Evolutionary conservation across 495 filamentous ascomycete species (phyloP), one percentile per base, ranked within the genome.

Genomic region (Aspergillus coremiiformis): DNA sequence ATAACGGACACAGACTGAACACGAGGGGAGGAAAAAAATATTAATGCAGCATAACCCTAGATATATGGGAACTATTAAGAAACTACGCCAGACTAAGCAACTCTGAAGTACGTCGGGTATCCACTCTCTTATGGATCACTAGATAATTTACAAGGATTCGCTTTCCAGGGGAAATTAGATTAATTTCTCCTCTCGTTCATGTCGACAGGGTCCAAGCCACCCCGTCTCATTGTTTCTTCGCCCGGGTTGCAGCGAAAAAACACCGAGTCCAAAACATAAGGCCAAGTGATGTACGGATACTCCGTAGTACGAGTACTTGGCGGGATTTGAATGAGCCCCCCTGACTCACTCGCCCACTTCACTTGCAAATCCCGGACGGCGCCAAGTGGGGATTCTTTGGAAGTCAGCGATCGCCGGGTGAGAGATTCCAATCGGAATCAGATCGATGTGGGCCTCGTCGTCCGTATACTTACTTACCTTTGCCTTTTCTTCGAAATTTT

Each of bases 11-110:
- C 24, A 27, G 24, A 4, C 4, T 27, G 53, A 59, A 59, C 57
- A 59, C 53, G 57, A 55, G 56, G 56, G 53, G 48, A 27, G 4
- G 43, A 39, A 15, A 24, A 21, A 37, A 32, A 39, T 12, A 19
- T 24, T 15, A 42, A 39, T 9, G 17, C 24, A 43, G 37, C 23
- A 23, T 27, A 27, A 27, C 24, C 9, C 24, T n/a, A n/a, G n/a
- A n/a, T n/a, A n/a, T n/a, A n/a, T n/a, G n/a, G n/a, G n/a, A n/a
- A n/a, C n/a, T n/a, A n/a, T n/a, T n/a, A n/a, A n/a, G n/a, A n/a
- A n/a, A n/a, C n/a, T n/a, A n/a, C n/a, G n/a, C n/a, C n/a, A n/a
- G n/a, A n/a, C n/a, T n/a, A n/a, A n/a, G n/a, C n/a, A n/a, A n/a
- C n/a, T n/a, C n/a, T n/a, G n/a, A n/a, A n/a, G n/a, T n/a, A n/a